Evolutionary conservation across 495 filamentous ascomycete genomes (phyloP).

Genomic region (Alectoria sarmentosa): DNA sequence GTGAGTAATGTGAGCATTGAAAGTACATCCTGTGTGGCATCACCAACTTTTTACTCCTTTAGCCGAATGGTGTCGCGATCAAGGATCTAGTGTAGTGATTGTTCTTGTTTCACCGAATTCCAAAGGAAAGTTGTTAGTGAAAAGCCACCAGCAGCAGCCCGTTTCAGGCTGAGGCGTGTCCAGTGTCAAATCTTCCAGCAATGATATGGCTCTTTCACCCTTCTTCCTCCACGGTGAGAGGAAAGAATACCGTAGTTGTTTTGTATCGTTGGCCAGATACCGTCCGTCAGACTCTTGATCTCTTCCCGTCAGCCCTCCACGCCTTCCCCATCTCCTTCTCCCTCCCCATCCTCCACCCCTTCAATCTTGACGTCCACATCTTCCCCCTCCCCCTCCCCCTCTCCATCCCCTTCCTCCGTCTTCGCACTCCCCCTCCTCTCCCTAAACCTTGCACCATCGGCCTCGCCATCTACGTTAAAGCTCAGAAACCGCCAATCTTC

Average conservation of each 20-base stretch:
- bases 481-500: constrained; percentile 86
- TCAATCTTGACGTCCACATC: not conserved
- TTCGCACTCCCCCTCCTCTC: constrained; percentile 19
- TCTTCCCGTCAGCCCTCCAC: not conserved
- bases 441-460: not conserved
- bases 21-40: too few species aligned
- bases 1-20: too few species aligned
- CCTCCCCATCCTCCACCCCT: not conserved
- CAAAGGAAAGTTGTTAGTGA: too few species aligned
- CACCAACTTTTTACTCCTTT: too few species aligned
- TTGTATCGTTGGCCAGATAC: not conserved
- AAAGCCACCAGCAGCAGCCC: too few species aligned
- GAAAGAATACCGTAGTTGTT: not conserved
- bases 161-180: too few species aligned
- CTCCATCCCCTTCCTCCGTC: constrained; percentile 17
- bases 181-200: not conserved
- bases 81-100: too few species aligned
- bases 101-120: too few species aligned
- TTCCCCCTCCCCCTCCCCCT: constrained; percentile 27
- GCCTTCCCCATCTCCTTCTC: not conserved
- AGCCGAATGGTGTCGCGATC: too few species aligned
- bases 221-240: not conserved
- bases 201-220: not conserved
- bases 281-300: not conserved
- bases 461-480: constrained; percentile 38